Evolutionary conservation across 371 early-diverging fungal genomes (phyloP).

Genomic region (Funneliformis caledonium): DNA sequence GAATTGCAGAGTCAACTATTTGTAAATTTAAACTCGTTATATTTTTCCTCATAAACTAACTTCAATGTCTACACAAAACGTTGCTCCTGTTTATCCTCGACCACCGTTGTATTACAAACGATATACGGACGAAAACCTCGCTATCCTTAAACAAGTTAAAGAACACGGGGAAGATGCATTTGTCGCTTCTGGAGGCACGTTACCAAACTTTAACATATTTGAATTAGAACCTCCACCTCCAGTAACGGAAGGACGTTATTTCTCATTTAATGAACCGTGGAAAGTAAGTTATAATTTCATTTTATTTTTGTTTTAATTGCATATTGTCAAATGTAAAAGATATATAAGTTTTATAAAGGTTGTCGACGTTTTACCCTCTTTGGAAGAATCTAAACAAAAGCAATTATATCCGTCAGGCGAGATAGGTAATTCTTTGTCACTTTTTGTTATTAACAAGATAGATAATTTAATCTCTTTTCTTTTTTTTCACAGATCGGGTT

Average conservation of each 20-base stretch:
- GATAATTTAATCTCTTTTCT: neutral
- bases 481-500: slow-evolving; percentile 62
- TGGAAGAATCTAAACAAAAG: slow-evolving; percentile 67
- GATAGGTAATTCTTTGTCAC: slow-evolving; percentile 50
- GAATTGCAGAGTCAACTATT: too few species aligned
- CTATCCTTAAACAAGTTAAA: slow-evolving; percentile 26
- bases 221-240: slow-evolving; percentile 71
- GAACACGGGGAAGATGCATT: slow-evolving; percentile 37
- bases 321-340: neutral
- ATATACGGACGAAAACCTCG: slow-evolving; percentile 66
- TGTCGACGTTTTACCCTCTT: slow-evolving; percentile 61
- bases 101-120: slow-evolving; percentile 70
- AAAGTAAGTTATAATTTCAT: slow-evolving; percentile 52
- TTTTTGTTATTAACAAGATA: neutral
- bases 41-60: too few species aligned
- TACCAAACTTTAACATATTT: slow-evolving; percentile 50
- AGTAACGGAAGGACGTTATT: slow-evolving; percentile 60
- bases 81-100: slow-evolving; percentile 65
- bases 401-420: slow-evolving; percentile 67
- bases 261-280: slow-evolving; percentile 75
- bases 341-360: slow-evolving; percentile 47
- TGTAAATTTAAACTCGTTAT: too few species aligned
- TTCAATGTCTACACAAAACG: slow-evolving; percentile 9
- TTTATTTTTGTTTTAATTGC: neutral
- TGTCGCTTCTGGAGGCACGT: slow-evolving; percentile 41